Evolutionary conservation across 805 yeast species (phyloP).

Genomic region (Lipomyces sp.): DNA sequence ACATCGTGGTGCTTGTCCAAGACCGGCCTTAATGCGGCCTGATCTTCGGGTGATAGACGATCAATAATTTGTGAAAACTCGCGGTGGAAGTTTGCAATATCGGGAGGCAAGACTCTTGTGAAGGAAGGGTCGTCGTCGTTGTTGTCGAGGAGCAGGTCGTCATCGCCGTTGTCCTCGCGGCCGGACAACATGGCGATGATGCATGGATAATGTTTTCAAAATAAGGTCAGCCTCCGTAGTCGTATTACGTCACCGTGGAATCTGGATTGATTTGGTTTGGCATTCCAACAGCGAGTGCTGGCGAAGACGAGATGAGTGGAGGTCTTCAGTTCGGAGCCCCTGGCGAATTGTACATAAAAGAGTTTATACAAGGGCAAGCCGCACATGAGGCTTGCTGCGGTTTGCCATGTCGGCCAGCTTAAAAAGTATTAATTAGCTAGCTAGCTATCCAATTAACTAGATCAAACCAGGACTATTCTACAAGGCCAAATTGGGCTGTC

Average conservation of each 20-base stretch:
- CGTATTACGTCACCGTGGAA: background rate
- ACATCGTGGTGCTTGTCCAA: constrained; percentile 13
- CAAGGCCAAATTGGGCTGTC: no score
- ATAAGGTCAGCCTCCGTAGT: no score
- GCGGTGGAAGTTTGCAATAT: constrained; percentile 14
- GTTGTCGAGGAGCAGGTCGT: background rate
- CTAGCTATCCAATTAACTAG: no score
- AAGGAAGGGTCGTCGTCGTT: constrained; percentile 25
- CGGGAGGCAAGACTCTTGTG: constrained; percentile 27
- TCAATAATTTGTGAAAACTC: constrained; percentile 18
- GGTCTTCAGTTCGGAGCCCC: background rate
- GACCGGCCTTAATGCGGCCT: constrained; percentile 20
- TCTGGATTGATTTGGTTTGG: background rate
- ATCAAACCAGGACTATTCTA: no score
- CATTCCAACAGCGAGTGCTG: background rate
- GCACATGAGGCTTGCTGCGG: no score
- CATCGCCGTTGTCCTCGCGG: constrained; percentile 6
- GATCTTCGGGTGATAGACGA: constrained; percentile 1
- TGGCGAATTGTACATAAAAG: background rate
- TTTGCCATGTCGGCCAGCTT: no score
- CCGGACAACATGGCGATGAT: background rate
- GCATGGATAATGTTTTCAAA: background rate
- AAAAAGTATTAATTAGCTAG: no score
- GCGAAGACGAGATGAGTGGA: background rate
- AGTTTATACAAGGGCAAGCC: no score